A percentile compares a stretch with the other conserved stretches of the same genome.
Evolutionary conservation across 345 rosid species (phyloP).

Genomic region (Hibiscus trionum): DNA sequence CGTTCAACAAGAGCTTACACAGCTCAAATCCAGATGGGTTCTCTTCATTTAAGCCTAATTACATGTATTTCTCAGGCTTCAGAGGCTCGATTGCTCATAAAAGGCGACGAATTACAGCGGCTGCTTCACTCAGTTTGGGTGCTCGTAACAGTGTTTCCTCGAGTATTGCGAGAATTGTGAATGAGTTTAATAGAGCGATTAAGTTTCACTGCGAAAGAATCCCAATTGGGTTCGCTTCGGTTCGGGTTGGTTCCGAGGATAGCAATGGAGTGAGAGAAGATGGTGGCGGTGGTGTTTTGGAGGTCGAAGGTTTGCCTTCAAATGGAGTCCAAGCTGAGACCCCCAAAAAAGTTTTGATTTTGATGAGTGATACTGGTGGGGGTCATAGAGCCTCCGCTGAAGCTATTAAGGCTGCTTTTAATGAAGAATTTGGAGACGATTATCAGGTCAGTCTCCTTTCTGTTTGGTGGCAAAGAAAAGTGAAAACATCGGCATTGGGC

Average conservation of each 20-base stretch:
- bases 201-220: slow-evolving; percentile 67
- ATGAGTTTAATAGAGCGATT: slow-evolving; percentile 57
- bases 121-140: slow-evolving; percentile 48
- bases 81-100: slow-evolving; percentile 17
- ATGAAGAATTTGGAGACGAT: slow-evolving; percentile 75
- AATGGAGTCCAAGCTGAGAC: slow-evolving; percentile 38
- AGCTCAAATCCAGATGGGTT: slow-evolving; percentile 37
- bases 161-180: slow-evolving; percentile 36
- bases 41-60: slow-evolving; percentile 42
- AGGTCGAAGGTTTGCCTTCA: slow-evolving; percentile 52
- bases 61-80: slow-evolving; percentile 40
- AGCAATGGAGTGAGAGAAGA: slow-evolving; percentile 41
- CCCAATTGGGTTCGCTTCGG: slow-evolving; percentile 72
- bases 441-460: slow-evolving; percentile 60
- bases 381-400: slow-evolving; percentile 99
- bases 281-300: slow-evolving; percentile 44
- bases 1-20: slow-evolving; percentile 31
- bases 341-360: slow-evolving; percentile 78
- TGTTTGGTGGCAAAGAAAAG: slow-evolving; percentile 6
- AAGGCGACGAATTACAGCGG: slow-evolving; percentile 26
- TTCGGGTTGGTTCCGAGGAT: slow-evolving; percentile 44
- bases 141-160: slow-evolving; percentile 33
- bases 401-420: slow-evolving; percentile 82
- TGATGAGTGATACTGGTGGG: slow-evolving; percentile 99
- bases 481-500: not conserved